These are phyloP conservation scores for Colletotrichum tofieldiae DNA, from an alignment of 2,329 filamentous ascomycete species.

Conservation along the genomic window DNA sequence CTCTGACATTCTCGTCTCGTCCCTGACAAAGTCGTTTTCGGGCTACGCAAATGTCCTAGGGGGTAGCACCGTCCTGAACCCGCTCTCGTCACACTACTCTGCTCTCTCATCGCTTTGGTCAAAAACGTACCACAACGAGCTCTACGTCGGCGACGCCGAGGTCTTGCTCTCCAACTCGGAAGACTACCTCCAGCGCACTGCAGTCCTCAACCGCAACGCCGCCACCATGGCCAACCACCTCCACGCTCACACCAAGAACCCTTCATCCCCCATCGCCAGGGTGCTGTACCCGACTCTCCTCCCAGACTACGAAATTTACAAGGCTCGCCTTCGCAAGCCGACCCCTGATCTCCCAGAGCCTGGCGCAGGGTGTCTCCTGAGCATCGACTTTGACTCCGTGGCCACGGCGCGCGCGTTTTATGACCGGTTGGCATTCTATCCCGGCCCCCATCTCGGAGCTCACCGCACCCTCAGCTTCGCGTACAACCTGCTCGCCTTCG, in stretches of 20 bases:
- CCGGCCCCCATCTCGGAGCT: slow-evolving; percentile 69
- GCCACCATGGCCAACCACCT: slow-evolving; percentile 59
- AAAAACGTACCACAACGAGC: slow-evolving; percentile 57
- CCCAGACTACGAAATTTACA: slow-evolving; percentile 55
- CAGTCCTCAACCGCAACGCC: slow-evolving; percentile 61
- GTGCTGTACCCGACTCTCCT: slow-evolving; percentile 63
- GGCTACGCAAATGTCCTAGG: slow-evolving; percentile 71
- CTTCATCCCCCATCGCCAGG: slow-evolving; percentile 54
- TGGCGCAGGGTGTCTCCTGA: slow-evolving; percentile 70
- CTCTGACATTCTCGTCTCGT: slow-evolving; percentile 66
- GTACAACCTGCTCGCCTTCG: slow-evolving; percentile 63
- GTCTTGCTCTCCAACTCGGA: slow-evolving; percentile 62
- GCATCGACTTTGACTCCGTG: slow-evolving; percentile 63
- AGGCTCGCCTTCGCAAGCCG: slow-evolving; percentile 53
- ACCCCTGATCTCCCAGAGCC: slow-evolving; percentile 63
- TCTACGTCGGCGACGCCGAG: slow-evolving; percentile 63
- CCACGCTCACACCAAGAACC: slow-evolving; percentile 49
- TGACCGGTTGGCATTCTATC: slow-evolving; percentile 63
- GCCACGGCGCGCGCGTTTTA: slow-evolving; percentile 63
- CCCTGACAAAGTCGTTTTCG: slow-evolving; percentile 72
- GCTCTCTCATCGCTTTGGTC: slow-evolving; percentile 51
- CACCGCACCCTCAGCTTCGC: slow-evolving; percentile 65
- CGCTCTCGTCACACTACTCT: slow-evolving; percentile 58
- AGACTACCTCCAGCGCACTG: slow-evolving; percentile 59
- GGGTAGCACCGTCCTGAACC: slow-evolving; percentile 66